These are phyloP conservation scores for Harringtonia aguacate DNA, from an alignment of 2,329 filamentous ascomycete genomes.

Conservation along the genomic window DNA sequence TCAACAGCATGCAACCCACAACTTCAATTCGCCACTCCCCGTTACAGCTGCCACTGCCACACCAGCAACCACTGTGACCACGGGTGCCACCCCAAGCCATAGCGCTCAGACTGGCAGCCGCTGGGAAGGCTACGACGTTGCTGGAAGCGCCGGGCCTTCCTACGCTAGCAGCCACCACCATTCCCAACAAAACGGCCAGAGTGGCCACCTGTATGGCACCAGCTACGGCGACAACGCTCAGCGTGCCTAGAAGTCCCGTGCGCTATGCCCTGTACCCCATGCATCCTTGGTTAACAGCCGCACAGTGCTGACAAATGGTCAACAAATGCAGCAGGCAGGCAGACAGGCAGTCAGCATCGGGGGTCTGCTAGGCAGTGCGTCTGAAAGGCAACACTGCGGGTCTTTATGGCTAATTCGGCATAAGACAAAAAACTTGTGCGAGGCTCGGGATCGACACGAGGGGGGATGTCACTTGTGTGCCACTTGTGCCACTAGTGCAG, in stretches of 20 bases:
- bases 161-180: constrained; percentile 6
- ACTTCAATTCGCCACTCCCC: constrained; percentile 11
- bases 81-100: background rate
- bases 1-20: constrained; percentile 35
- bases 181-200: constrained; percentile 8
- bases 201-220: constrained; percentile 10
- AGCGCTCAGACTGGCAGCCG: constrained; percentile 1
- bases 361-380: no score
- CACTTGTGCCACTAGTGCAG: background rate
- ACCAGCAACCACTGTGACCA: background rate
- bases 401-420: no score
- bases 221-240: constrained; percentile 11
- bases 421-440: background rate
- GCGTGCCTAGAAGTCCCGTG: constrained; percentile 10
- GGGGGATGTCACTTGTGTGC: no score
- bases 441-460: background rate
- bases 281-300: no score
- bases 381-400: no score
- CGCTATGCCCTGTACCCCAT: no score
- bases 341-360: no score
- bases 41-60: background rate
- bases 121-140: constrained; percentile 12
- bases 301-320: no score
- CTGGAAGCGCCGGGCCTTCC: background rate
- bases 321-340: no score